Evolutionary conservation across 768 basidiomycete species (phyloP).

Genomic region (Dacryopinax primogenitus): DNA sequence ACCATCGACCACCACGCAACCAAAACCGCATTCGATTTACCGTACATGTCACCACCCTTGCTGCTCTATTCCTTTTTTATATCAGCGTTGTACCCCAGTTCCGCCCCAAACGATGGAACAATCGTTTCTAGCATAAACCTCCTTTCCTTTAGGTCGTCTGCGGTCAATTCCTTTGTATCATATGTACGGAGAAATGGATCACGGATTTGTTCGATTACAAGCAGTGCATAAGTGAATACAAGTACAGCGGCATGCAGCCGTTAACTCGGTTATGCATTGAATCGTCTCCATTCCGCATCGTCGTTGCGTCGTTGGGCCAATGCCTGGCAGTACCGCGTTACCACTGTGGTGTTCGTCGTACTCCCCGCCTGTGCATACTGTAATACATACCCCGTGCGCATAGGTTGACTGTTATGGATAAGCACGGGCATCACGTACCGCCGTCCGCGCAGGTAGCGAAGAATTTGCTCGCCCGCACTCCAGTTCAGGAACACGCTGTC

Average conservation of each 20-base stretch:
- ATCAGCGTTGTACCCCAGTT: constrained; percentile 4
- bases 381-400: not conserved
- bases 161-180: constrained; percentile 8
- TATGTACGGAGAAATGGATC: constrained; percentile 7
- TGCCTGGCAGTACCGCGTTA: not conserved
- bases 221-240: no score
- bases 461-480: not conserved
- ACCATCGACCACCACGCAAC: not conserved
- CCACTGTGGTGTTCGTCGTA: not conserved
- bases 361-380: not conserved
- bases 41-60: not conserved
- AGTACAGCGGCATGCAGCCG: no score
- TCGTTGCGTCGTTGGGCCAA: not conserved
- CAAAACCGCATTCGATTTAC: constrained; percentile 6
- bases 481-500: not conserved
- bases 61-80: not conserved
- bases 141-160: constrained; percentile 6
- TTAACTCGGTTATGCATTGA: no score
- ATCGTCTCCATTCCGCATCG: not conserved
- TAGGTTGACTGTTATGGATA: not conserved
- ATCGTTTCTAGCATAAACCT: not conserved
- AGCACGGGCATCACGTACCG: not conserved
- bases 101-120: not conserved
- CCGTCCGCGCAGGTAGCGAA: not conserved
- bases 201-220: constrained; percentile 4